These are phyloP conservation scores for Solanum hybrid DNA, from an alignment of 305 asterid genomes.

Conservation along the genomic window DNA sequence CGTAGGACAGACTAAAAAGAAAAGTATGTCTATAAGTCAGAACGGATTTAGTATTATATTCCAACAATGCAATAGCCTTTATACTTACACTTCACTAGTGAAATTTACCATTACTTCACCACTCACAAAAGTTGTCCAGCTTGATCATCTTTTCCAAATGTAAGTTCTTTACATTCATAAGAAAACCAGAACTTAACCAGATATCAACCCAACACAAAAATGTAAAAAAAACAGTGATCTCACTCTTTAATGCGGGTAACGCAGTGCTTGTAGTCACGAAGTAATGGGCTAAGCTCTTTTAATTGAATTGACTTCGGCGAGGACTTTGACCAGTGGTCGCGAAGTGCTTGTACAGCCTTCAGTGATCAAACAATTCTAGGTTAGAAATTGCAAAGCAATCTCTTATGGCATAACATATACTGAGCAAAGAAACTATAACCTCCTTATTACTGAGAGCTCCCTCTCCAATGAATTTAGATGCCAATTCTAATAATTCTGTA, in stretches of 20 bases:
- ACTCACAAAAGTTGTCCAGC: background rate
- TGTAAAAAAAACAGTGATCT: constrained; percentile 24
- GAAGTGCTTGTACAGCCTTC: constrained; percentile 67
- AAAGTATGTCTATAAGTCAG: background rate
- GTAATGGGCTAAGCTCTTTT: constrained; percentile 77
- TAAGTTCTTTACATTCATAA: background rate
- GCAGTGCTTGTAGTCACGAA: constrained; percentile 71
- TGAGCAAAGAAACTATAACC: constrained; percentile 27
- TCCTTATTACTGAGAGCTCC: constrained; percentile 33
- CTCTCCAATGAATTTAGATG: constrained; percentile 42
- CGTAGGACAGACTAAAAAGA: background rate
- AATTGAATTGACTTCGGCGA: constrained; percentile 50
- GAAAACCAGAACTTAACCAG: background rate
- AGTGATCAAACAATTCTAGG: constrained; percentile 15
- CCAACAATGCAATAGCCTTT: background rate
- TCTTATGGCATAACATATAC: background rate
- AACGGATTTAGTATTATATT: background rate
- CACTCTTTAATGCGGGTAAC: constrained; percentile 55
- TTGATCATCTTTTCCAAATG: background rate
- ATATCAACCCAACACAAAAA: background rate
- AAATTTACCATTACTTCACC: background rate
- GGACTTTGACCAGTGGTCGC: constrained; percentile 67
- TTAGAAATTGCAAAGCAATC: background rate
- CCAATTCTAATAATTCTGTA: constrained; percentile 56
- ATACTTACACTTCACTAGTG: background rate